Conservation (phyloP, 192 early-diverging fungal genomes). For the Coemansia sp. region DNA sequence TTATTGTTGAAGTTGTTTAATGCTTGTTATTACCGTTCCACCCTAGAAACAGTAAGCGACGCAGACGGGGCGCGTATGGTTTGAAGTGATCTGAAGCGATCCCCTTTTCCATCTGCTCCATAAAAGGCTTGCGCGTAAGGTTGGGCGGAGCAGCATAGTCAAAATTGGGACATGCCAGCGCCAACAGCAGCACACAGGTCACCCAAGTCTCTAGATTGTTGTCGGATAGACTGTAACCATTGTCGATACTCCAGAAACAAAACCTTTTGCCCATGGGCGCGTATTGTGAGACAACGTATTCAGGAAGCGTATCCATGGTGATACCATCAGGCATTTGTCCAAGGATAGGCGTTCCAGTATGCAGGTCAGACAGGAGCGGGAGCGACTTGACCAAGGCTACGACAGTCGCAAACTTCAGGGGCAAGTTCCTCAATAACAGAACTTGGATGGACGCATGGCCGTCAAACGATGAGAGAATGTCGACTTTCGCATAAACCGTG, state of each 20-base stretch:
- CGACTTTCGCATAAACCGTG: not conserved
- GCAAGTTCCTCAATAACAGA: not conserved
- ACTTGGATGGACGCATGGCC: not conserved
- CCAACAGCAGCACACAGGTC: not conserved
- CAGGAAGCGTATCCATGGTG: not conserved
- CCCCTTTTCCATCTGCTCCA: not conserved
- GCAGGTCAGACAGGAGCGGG: not conserved
- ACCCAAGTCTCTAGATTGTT: too few species aligned
- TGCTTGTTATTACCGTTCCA: too few species aligned
- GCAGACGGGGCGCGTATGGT: not conserved
- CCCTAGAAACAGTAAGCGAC: not conserved
- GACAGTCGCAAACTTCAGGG: not conserved
- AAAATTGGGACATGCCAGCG: not conserved
- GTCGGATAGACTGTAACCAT: too few species aligned
- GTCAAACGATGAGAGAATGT: not conserved
- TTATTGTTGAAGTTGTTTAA: too few species aligned
- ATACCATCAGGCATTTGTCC: not conserved
- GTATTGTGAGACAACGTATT: not conserved
- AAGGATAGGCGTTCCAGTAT: not conserved
- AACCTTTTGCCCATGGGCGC: not conserved
- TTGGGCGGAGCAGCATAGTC: not conserved
- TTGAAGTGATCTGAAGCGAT: not conserved
- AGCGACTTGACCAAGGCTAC: not conserved
- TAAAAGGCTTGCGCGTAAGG: not conserved
- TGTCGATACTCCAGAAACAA: not conserved